Evolutionary conservation across 352 stramenopile species (phyloP), one percentile per base, ranked within the genome.

Genomic region (Globisporangium polare): DNA sequence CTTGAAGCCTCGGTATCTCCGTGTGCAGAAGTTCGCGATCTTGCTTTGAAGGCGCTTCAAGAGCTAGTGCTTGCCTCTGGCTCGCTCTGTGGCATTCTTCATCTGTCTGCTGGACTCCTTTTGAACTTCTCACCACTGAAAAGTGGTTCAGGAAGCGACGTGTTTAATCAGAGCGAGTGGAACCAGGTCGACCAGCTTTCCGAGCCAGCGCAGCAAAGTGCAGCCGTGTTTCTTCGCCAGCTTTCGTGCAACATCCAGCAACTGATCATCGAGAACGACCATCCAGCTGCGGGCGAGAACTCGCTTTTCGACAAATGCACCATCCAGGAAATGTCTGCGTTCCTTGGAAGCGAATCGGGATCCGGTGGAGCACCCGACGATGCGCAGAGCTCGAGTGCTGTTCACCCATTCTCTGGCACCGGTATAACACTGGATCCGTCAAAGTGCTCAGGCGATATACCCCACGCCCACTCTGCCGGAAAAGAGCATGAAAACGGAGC

Each of bases 81-180:
- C 13, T 96, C 87, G 4, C 68, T 96, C 10, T 95, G 86, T 56
- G 82, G 82, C 6, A 64, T 96, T 7, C 33, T 96, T 20, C 78
- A 91, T 24, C 46, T 96, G 7, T 78, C 81, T n/a, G 78, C 72
- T 1, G 76, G 68, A 3, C 62, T 95, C 7, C 57, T 94, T 18
- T 55, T 92, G n/a, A 90, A 90, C 60, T 57, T 75, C 18, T 69
- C 63, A 4, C 37, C 60, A 5, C 22, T 43, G 18, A 62, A 35
- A 45, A 29, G 10, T 51, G 62, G 31, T 10, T 43, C n/a, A 37
- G 29, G n/a, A 17, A 42, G 46, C 42, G 55, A 56, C 37, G 27
- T 58, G 3, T 67, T 84, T 50, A 61, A 82, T 43, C 72, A 68
- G 22, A 67, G 78, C 26, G 59, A 71, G 20, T 94, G 81, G 80